Conservation (phyloP, 768 basidiomycete genomes). For the Phylloporus sp. region DNA sequence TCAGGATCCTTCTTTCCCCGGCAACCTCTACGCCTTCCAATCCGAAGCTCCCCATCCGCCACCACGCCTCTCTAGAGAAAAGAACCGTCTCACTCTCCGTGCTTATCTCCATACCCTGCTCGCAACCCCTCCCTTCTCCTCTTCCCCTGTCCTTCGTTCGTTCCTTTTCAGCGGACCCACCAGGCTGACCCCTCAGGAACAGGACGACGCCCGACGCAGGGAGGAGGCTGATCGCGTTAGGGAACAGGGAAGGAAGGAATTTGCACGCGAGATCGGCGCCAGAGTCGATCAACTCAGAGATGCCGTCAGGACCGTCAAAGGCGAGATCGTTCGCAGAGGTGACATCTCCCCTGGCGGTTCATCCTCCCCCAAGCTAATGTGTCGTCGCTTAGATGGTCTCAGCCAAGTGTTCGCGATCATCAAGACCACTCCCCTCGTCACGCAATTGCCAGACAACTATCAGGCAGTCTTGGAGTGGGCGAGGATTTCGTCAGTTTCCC, state of each 20-base stretch:
- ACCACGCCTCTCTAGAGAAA: constrained; percentile 72
- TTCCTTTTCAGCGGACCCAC: constrained; percentile 82
- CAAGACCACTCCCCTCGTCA: constrained; percentile 70
- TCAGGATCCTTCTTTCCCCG: constrained; percentile 69
- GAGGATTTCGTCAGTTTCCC: constrained; percentile 76
- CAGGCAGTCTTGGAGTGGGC: constrained; percentile 94
- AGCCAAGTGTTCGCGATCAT: constrained; percentile 86
- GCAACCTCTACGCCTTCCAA: constrained; percentile 25
- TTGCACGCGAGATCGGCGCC: constrained; percentile 79
- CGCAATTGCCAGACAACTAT: constrained; percentile 78
- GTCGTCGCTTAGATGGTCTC: constrained; percentile 63
- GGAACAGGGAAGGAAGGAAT: constrained; percentile 82
- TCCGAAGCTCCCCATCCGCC: not conserved
- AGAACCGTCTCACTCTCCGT: constrained; percentile 90
- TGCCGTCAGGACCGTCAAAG: constrained; percentile 83
- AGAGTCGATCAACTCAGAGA: constrained; percentile 83
- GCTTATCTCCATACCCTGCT: constrained; percentile 86
- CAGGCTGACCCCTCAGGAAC: constrained; percentile 60
- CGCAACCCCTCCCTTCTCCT: constrained; percentile 63
- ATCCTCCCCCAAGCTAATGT: constrained; percentile 2
- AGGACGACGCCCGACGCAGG: constrained; percentile 68
- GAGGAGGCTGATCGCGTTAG: constrained; percentile 86
- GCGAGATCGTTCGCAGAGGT: constrained; percentile 90
- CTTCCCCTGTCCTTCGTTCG: constrained; percentile 78
- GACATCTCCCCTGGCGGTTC: constrained; percentile 1